Conservation (phyloP, 1,139 yeast species). For the Tardiomyces blankii region DNA sequence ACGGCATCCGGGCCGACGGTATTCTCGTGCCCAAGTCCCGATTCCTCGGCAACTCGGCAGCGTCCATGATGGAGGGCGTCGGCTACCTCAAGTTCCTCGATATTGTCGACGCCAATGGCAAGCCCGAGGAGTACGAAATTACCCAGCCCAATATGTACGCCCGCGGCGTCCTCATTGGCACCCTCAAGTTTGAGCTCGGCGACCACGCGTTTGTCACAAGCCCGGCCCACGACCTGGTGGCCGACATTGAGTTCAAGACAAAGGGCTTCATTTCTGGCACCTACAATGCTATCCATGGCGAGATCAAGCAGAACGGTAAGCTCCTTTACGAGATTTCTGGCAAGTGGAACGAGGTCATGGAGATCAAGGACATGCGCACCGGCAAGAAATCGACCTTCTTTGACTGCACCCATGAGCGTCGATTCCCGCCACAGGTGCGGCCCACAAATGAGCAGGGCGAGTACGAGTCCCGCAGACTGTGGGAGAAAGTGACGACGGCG, state of each 20-base stretch:
- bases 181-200: conserved; percentile 80
- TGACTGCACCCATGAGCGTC: conserved; percentile 47
- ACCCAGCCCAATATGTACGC: conserved; percentile 95
- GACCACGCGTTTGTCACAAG: conserved; percentile 77
- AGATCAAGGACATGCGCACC: conserved; percentile 45
- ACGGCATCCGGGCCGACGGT: conserved; percentile 79
- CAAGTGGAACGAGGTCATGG: conserved; percentile 87
- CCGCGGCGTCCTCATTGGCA: conserved; percentile 88
- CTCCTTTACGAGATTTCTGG: conserved; percentile 61
- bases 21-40: conserved; percentile 75
- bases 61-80: conserved; percentile 92
- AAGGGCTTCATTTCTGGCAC: conserved; percentile 92
- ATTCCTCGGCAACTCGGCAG: conserved; percentile 91
- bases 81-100: conserved; percentile 65
- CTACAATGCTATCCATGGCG: conserved; percentile 81
- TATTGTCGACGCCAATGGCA: conserved; percentile 32
- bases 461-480: conserved; percentile 68
- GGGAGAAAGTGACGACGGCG: conserved; percentile 77
- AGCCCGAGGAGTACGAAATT: conserved; percentile 56
- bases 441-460: conserved; percentile 71
- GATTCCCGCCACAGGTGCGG: conserved; percentile 57
- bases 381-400: conserved; percentile 43
- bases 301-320: conserved; percentile 47
- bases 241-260: conserved; percentile 87
- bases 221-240: conserved; percentile 45